phyloP scores from a whole-genome alignment of 2,329 filamentous ascomycete genomes.

The Penicillium brasilianum region DNA sequence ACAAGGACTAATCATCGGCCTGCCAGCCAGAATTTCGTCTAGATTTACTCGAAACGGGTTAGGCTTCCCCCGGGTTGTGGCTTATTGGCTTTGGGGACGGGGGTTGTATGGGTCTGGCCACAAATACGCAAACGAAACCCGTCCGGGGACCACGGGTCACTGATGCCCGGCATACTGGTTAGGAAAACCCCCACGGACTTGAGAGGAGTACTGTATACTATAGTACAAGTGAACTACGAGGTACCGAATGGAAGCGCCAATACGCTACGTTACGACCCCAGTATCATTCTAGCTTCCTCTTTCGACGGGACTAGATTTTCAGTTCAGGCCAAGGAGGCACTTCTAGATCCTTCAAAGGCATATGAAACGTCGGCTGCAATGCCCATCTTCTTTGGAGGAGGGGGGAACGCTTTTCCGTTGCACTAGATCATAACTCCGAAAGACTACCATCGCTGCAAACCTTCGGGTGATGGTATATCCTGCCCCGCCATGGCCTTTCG shows the following conservation, averaged over 20 bases:
- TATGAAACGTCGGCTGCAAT: background rate
- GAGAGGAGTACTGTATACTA: too few species aligned
- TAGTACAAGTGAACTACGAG: background rate
- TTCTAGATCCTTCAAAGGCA: background rate
- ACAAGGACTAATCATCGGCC: slow-evolving; percentile 8
- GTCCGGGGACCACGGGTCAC: background rate
- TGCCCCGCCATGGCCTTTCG: background rate
- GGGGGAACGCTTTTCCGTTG: too few species aligned
- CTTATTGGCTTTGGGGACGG: background rate
- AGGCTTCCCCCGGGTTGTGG: slow-evolving; percentile 5
- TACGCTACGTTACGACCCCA: background rate
- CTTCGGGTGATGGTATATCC: background rate
- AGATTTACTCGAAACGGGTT: slow-evolving; percentile 15
- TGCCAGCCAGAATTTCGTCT: slow-evolving; percentile 13
- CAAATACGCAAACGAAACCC: background rate
- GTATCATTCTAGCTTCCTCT: background rate
- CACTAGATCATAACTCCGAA: too few species aligned
- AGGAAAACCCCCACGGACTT: too few species aligned
- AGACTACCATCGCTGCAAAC: background rate
- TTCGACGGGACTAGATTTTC: background rate
- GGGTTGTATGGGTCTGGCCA: too few species aligned
- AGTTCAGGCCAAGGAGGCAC: background rate
- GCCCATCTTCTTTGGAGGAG: background rate
- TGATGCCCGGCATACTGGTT: background rate
- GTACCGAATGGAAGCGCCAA: background rate